Evolutionary conservation across 2,329 filamentous ascomycete genomes (phyloP), one percentile per base, ranked within the genome.

Genomic region (Xylaria sp.): DNA sequence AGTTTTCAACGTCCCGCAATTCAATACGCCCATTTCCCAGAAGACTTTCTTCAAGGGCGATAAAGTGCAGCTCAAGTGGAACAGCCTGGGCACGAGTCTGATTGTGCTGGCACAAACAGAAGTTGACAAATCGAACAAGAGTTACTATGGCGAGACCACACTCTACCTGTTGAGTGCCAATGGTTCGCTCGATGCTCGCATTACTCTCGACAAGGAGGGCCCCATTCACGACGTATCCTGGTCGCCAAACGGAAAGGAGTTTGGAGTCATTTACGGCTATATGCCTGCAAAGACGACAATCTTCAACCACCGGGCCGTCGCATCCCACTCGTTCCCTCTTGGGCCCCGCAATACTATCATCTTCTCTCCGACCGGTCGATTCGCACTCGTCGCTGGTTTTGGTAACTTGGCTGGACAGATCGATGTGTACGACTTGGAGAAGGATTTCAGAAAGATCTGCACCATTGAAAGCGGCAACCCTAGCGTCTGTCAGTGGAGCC

Each of bases 11-110:
- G 91, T 98, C 37, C 94, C 95, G 43, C 85, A 95, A 71, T 98
- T 98, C 79, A 85, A 80, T 67, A 82, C 82, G 56, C 89, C 94
- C 4, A 89, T 97, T 52, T 97, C 94, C 40, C 94, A 98, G 77
- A 99, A 99, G 88, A 97, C 91, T 1, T 99, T 99, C 76, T 99
- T 93, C 87, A 99, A 99, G 83, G 94, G 94, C 67, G 95, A 99
- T 83, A 98, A 98, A 83, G 94, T 99, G 50, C 93, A 97, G 79
- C 83, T 99, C 75, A 97, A 97, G 82, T 99, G 95, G 95, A 99
- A 99, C 79, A 87, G 90, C 69, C 84, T 92, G 65, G 95, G 95
- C 56, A 97, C 94, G 38, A 94, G 90, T 76, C 79, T 98, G 75
- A 91, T 99, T 73, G 94, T 98, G 69, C 87, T 99, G 73, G 94